Evolutionary conservation across 352 stramenopile genomes (phyloP), one percentile per base, ranked within the genome.

Genomic region (Blastocystis sp.): DNA sequence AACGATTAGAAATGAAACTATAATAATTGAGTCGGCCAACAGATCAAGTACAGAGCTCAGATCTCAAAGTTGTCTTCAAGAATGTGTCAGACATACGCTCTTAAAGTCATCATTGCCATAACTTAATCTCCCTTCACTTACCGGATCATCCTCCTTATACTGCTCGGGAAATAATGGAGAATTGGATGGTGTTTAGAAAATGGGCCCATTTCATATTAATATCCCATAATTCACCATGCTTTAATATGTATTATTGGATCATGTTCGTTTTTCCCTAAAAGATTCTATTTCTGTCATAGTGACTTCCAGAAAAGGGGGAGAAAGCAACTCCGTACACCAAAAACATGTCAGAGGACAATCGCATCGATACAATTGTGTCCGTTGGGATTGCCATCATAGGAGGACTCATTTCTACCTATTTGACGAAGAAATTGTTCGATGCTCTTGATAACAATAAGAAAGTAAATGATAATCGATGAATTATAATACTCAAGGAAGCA

Each of bases 1-100:
- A 48, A 48, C 3, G 9, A 48, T 48, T 48, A 48, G 40, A 48
- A 48, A 48, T 9, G 40, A 48, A 48, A 2, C 40, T 9, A 48
- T 9, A 48, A 48, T 48, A 48, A 48, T 9, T 48, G 9, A 48
- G 9, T 48, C 2, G 2, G 40, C 40, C 9, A 48, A 35, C 15
- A 19, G 6, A 64, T 9, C 33, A 66, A 37, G 11, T n/a, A 68
- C 27, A 33, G n/a, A 22, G 64, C 54, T 84, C 73, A 84, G 73
- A 54, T 84, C 73, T 84, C 73, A 84, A 84, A 84, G 73, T 69
- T 54, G 73, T 84, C 73, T 22, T 84, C 73, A 84, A 4, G n/a
- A 53, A 75, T 35, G 15, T 19, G 30, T 84, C 73, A 44, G 73
- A 84, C 73, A 84, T 84, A 84, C 73, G 73, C 73, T 84, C 73